A percentile compares a stretch with the other conserved stretches of the same genome.
phyloP scores from a whole-genome alignment of 257 asterid genomes.

The Cordia subcordata region DNA sequence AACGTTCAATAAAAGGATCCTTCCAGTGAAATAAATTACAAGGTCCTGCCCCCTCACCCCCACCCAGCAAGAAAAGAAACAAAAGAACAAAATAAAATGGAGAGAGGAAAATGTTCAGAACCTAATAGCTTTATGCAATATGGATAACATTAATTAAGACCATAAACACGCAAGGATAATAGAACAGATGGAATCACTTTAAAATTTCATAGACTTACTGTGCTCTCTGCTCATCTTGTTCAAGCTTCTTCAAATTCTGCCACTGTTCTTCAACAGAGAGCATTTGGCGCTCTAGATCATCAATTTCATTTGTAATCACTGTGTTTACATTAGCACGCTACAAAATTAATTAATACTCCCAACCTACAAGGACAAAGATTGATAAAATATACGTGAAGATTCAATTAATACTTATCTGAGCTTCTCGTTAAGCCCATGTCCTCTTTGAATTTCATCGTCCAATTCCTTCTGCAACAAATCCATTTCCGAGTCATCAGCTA shows the following conservation, averaged over 20 bases:
- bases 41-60: too few species aligned
- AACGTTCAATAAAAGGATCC: too few species aligned
- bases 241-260: constrained; percentile 44
- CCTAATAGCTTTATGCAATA: too few species aligned
- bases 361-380: not conserved
- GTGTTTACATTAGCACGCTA: constrained; percentile 31
- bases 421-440: constrained; percentile 50
- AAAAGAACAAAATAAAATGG: too few species aligned
- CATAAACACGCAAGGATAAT: too few species aligned
- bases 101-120: too few species aligned
- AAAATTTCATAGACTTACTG: constrained; percentile 49
- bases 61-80: too few species aligned
- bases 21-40: too few species aligned
- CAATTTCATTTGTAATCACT: constrained; percentile 40
- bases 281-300: constrained; percentile 50
- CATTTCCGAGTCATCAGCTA: constrained; percentile 46
- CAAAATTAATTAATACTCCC: not conserved
- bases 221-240: constrained; percentile 54
- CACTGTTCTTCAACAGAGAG: constrained; percentile 46
- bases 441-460: constrained; percentile 50
- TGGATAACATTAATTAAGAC: too few species aligned
- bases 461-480: constrained; percentile 53
- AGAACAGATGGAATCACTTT: too few species aligned
- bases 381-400: not conserved
- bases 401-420: constrained; percentile 67